These are phyloP conservation scores for Talaromyces sp. DNA, from an alignment of 2,329 filamentous ascomycete genomes.

Conservation along the genomic window DNA sequence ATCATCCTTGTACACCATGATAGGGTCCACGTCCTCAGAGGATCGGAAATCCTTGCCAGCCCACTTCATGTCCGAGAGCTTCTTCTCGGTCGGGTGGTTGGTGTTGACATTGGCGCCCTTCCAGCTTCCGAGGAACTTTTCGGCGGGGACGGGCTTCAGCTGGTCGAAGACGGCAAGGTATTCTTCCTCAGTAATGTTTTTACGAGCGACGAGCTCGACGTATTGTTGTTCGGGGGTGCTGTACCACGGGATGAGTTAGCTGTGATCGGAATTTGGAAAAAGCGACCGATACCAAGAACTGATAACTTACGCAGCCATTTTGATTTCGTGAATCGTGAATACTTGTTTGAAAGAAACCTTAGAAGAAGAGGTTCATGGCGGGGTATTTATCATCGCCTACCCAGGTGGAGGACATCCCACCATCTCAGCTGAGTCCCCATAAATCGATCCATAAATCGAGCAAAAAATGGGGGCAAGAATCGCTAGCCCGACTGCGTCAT, in stretches of 20 bases:
- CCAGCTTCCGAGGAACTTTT: constrained; percentile 12
- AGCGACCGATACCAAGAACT: background rate
- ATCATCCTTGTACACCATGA: constrained; percentile 11
- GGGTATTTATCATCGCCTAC: background rate
- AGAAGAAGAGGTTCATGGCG: background rate
- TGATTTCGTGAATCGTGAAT: background rate
- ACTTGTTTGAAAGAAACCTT: background rate
- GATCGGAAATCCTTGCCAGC: constrained; percentile 18
- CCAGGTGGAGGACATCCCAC: background rate
- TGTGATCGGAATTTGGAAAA: background rate
- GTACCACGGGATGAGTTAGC: background rate
- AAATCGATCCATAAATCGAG: background rate
- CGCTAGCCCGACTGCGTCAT: constrained; percentile 2
- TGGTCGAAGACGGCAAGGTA: constrained; percentile 10
- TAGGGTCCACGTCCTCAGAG: constrained; percentile 15
- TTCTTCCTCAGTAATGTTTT: constrained; percentile 6
- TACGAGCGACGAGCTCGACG: constrained; percentile 8
- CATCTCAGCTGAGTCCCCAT: background rate
- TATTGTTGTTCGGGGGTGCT: constrained; percentile 17
- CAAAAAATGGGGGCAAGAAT: background rate
- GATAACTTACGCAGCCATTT: background rate
- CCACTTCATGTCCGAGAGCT: constrained; percentile 9
- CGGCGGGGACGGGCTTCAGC: constrained; percentile 7
- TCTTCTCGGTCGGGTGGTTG: constrained; percentile 13
- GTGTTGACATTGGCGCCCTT: constrained; percentile 13